Conservation (phyloP, 441 rosid species). For the Corymbia calophylla region DNA sequence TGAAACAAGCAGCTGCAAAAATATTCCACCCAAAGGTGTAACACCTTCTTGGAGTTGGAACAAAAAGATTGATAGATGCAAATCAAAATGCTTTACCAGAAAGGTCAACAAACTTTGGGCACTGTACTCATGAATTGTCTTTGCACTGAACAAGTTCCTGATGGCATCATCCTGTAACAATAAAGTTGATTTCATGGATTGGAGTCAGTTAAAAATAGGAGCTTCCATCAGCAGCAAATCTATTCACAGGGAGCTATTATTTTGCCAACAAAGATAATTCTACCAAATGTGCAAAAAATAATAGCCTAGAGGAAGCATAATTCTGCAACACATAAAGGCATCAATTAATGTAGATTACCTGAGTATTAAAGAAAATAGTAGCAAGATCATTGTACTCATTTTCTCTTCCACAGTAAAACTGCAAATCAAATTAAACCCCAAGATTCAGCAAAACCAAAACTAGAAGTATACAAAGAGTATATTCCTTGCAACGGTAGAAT, state of each 20-base stretch:
- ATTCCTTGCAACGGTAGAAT: background rate
- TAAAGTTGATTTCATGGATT: background rate
- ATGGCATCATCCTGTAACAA: conserved; percentile 92
- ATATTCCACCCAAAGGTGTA: background rate
- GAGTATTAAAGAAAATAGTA: conserved; percentile 96
- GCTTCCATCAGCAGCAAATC: background rate
- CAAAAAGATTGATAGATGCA: background rate
- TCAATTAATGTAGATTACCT: conserved; percentile 36
- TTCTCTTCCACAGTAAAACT: conserved; percentile 83
- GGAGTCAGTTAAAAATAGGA: background rate
- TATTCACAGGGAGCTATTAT: background rate
- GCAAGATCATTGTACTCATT: conserved; percentile 97
- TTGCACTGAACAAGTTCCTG: conserved; percentile 97
- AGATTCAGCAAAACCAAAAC: background rate
- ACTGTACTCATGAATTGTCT: conserved; percentile 92
- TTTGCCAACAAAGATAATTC: background rate
- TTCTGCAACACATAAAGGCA: background rate
- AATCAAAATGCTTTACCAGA: conserved; percentile 44
- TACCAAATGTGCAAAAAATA: background rate
- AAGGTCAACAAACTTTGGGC: conserved; percentile 92
- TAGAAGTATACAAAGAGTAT: background rate
- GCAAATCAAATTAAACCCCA: conserved; percentile 12
- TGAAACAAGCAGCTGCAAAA: background rate
- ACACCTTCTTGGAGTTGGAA: background rate
- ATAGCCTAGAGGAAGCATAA: background rate